These are phyloP conservation scores for Podaxis pistillaris DNA, from an alignment of 768 basidiomycete species.

Conservation along the genomic window DNA sequence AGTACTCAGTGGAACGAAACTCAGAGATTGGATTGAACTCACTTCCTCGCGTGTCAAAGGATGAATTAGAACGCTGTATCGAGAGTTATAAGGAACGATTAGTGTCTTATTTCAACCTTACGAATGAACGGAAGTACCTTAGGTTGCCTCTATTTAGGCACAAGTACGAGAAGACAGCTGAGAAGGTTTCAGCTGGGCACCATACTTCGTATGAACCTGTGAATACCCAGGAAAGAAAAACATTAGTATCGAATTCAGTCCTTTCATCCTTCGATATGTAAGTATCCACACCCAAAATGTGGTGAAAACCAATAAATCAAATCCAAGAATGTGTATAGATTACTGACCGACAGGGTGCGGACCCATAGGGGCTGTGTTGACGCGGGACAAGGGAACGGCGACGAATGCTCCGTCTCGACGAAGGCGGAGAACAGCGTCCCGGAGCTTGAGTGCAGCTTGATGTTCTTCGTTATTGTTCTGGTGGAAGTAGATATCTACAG, in stretches of 20 bases:
- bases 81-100: neutral
- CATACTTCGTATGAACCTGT: constrained; percentile 81
- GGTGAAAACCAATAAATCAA: neutral
- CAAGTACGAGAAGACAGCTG: constrained; percentile 75
- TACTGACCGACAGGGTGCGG: constrained; percentile 74
- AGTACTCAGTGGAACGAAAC: constrained; percentile 1
- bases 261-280: neutral
- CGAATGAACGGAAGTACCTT: constrained; percentile 43
- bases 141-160: constrained; percentile 63
- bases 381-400: constrained; percentile 71
- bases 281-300: neutral
- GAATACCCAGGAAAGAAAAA: neutral
- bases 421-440: constrained; percentile 69
- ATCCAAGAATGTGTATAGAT: neutral
- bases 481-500: constrained; percentile 79
- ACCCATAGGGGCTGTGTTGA: constrained; percentile 67
- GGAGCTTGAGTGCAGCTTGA: constrained; percentile 61
- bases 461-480: constrained; percentile 63
- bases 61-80: constrained; percentile 66
- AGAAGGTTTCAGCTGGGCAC: constrained; percentile 73
- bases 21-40: constrained; percentile 18
- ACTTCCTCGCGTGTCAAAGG: constrained; percentile 73
- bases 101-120: neutral
- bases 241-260: neutral
- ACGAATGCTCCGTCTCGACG: constrained; percentile 77